These are phyloP conservation scores for Xylaria venustula DNA, from an alignment of 495 filamentous ascomycete genomes.

Conservation along the genomic window DNA sequence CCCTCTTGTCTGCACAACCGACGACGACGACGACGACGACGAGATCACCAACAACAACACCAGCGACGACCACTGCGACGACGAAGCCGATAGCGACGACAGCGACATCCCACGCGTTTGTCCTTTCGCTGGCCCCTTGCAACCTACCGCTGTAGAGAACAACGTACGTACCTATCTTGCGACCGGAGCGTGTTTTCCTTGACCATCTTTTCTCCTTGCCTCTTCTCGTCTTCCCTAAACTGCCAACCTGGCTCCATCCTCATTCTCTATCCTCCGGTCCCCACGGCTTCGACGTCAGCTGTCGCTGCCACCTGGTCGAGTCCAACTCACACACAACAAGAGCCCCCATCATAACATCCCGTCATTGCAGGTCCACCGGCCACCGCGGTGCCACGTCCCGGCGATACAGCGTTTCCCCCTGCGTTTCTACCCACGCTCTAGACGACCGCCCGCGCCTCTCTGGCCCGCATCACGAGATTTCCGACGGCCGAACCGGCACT, in stretches of 20 bases:
- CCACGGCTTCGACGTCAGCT: constrained; percentile 10
- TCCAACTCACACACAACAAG: not conserved
- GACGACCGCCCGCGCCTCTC: not conserved
- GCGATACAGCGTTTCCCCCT: not conserved
- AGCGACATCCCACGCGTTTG: not conserved
- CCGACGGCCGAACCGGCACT: constrained; percentile 16
- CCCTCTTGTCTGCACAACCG: not conserved
- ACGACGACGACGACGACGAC: not conserved
- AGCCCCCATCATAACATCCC: constrained; percentile 5
- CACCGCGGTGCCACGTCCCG: constrained; percentile 1
- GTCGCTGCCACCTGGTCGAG: constrained; percentile 13
- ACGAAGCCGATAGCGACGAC: not conserved
- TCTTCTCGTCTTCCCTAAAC: not conserved
- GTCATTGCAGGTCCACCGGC: not conserved
- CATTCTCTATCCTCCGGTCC: not conserved
- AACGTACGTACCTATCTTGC: constrained; percentile 13
- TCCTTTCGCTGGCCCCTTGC: not conserved
- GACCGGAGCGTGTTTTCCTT: not conserved
- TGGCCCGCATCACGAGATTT: constrained; percentile 13
- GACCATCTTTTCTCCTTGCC: not conserved
- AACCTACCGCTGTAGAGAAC: not conserved
- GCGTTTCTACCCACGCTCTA: not conserved
- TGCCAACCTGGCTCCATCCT: not conserved
- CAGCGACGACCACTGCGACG: not conserved
- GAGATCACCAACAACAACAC: no score